Conservation (phyloP, 2,329 filamentous ascomycete species). For the Aspergillus tanneri region DNA sequence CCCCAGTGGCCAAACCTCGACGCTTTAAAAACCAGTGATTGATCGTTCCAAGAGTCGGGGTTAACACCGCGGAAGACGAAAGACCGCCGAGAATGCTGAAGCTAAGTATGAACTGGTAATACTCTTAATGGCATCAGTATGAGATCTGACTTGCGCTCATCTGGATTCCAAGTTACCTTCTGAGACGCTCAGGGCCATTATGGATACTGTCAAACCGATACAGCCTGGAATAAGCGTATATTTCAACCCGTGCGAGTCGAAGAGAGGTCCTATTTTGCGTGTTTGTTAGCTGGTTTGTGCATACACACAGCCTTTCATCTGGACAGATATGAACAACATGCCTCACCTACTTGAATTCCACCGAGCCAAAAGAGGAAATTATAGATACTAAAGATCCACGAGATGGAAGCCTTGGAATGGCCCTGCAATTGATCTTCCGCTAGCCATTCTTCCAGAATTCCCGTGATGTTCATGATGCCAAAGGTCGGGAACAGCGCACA, state of each 20-base stretch:
- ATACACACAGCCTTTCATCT: too few species aligned
- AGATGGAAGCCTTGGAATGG: conserved; percentile 30
- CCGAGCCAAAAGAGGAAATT: conserved; percentile 35
- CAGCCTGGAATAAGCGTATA: conserved; percentile 31
- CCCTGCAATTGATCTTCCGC: conserved; percentile 29
- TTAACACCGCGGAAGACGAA: conserved; percentile 11
- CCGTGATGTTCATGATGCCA: conserved; percentile 35
- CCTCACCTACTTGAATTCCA: conserved; percentile 31
- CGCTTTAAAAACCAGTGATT: conserved; percentile 27
- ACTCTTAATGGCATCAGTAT: conserved; percentile 1
- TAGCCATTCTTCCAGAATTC: conserved; percentile 34
- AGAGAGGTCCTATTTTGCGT: conserved; percentile 30
- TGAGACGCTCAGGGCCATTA: conserved; percentile 14
- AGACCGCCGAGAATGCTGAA: conserved; percentile 12
- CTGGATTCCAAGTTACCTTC: conserved; percentile 2
- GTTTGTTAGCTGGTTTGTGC: not conserved
- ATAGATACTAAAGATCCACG: conserved; percentile 39
- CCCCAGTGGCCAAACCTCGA: conserved; percentile 25
- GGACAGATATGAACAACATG: conserved; percentile 4
- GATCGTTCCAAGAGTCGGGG: conserved; percentile 23
- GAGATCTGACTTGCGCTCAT: not conserved
- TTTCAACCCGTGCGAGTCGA: conserved; percentile 32
- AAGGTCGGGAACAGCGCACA: conserved; percentile 37
- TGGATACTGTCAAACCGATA: conserved; percentile 19
- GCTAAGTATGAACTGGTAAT: conserved; percentile 14